Percentiles rank a stretch among this genome's conserved stretches.
Conservation (phyloP, 106 monocot species). For the Dendrobium catenatum region DNA sequence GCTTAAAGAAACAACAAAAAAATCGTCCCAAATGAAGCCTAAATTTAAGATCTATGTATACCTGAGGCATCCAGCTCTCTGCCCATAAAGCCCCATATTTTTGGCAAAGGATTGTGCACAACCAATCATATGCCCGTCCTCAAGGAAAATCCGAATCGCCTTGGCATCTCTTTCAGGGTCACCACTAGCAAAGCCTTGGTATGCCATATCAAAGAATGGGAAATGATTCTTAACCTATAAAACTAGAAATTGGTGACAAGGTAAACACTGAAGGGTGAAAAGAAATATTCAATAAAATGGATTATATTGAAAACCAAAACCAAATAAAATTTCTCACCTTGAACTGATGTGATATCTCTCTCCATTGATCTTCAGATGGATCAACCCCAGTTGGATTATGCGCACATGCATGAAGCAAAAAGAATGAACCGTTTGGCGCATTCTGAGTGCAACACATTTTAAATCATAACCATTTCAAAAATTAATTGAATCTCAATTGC, state of each 20-base stretch:
- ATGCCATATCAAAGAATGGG: slow-evolving; percentile 99
- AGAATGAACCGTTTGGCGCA: slow-evolving; percentile 96
- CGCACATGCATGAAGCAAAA: slow-evolving; percentile 98
- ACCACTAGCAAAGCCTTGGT: slow-evolving; percentile 99
- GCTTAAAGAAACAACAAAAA: too few species aligned
- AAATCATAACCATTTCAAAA: neutral
- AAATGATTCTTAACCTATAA: slow-evolving; percentile 92
- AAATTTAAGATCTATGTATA: slow-evolving; percentile 12
- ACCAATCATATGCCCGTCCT: slow-evolving; percentile 96
- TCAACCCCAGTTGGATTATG: slow-evolving; percentile 99
- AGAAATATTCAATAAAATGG: neutral
- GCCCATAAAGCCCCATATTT: slow-evolving; percentile 99
- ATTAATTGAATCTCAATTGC: neutral
- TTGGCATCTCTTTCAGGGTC: slow-evolving; percentile 95
- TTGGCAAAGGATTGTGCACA: slow-evolving; percentile 98
- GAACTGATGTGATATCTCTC: slow-evolving; percentile 90
- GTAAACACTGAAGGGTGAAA: neutral
- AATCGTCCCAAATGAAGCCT: too few species aligned
- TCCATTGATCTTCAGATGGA: slow-evolving; percentile 98
- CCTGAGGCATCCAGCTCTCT: slow-evolving; percentile 95
- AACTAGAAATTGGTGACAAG: neutral
- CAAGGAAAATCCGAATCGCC: slow-evolving; percentile 91
- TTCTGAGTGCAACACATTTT: slow-evolving; percentile 37
- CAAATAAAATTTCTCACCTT: slow-evolving; percentile 41
- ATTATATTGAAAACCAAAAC: neutral